Conservation (phyloP, 371 early-diverging fungal species). For the Syncephalastrum sp. region DNA sequence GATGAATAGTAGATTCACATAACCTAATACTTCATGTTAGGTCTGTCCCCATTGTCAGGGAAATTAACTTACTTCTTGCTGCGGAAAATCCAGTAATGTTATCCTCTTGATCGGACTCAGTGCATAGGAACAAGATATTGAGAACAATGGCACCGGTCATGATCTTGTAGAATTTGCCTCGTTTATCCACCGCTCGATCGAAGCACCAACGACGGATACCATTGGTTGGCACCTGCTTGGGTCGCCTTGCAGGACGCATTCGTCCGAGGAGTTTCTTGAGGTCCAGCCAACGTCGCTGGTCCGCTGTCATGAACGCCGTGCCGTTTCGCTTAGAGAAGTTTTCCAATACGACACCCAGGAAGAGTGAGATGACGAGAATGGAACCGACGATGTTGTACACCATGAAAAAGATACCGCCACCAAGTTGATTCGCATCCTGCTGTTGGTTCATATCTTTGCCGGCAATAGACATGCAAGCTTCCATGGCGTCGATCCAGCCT, state of each 20-base stretch:
- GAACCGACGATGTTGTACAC: constrained; percentile 65
- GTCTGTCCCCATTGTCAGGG: not conserved
- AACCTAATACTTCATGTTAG: constrained; percentile 23
- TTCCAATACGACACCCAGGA: constrained; percentile 70
- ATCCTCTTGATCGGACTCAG: constrained; percentile 41
- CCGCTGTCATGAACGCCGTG: constrained; percentile 62
- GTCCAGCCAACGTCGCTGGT: constrained; percentile 74
- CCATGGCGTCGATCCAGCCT: constrained; percentile 70
- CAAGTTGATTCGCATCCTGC: constrained; percentile 52
- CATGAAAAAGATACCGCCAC: constrained; percentile 62
- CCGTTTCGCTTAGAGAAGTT: constrained; percentile 66
- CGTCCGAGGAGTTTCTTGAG: constrained; percentile 62
- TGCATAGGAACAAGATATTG: constrained; percentile 55
- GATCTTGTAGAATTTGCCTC: constrained; percentile 49
- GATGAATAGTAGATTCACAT: constrained; percentile 48
- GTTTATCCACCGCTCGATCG: constrained; percentile 48
- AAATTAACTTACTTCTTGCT: constrained; percentile 28
- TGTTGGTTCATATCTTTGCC: constrained; percentile 50
- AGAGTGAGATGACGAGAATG: constrained; percentile 63
- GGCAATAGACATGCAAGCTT: constrained; percentile 52
- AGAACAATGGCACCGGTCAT: constrained; percentile 50
- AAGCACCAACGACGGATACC: constrained; percentile 45
- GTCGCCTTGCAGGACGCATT: constrained; percentile 60
- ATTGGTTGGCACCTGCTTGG: constrained; percentile 34
- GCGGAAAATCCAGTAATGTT: constrained; percentile 21